Conservation (phyloP, 2,329 filamentous ascomycete genomes). For the Bipolaris victoriae region DNA sequence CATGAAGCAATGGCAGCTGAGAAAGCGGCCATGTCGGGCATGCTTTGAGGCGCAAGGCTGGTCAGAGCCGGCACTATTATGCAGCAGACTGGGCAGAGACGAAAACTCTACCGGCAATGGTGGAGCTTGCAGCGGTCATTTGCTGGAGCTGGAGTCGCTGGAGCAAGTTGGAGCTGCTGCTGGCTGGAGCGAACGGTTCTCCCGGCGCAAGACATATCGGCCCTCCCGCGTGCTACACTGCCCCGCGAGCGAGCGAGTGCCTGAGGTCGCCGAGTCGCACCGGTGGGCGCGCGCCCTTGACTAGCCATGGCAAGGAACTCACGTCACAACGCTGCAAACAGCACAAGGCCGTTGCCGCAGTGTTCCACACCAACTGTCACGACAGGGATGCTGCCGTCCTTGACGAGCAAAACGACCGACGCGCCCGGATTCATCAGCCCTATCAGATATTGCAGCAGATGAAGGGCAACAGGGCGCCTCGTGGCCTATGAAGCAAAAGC, state of each 20-base stretch:
- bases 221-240: conserved; percentile 24
- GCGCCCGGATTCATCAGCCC: conserved; percentile 42
- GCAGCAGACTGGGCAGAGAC: conserved; percentile 9
- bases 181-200: conserved; percentile 22
- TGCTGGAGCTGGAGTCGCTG: conserved; percentile 4
- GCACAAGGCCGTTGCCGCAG: conserved; percentile 10
- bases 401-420: conserved; percentile 31
- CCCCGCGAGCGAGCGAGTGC: conserved; percentile 37
- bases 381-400: conserved; percentile 14
- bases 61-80: conserved; percentile 32
- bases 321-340: conserved; percentile 30
- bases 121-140: conserved; percentile 2
- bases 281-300: conserved; percentile 14
- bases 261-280: conserved; percentile 41
- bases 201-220: conserved; percentile 27
- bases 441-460: conserved; percentile 37
- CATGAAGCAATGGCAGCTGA: conserved; percentile 34
- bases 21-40: conserved; percentile 14
- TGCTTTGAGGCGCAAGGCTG: conserved; percentile 16
- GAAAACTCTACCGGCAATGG: not conserved
- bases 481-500: conserved; percentile 22
- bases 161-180: conserved; percentile 4
- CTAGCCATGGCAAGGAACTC: conserved; percentile 24
- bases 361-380: conserved; percentile 35
- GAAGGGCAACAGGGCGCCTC: conserved; percentile 8